phyloP scores from a whole-genome alignment of 208 protist genomes.

The Wallacemonas sp. region DNA sequence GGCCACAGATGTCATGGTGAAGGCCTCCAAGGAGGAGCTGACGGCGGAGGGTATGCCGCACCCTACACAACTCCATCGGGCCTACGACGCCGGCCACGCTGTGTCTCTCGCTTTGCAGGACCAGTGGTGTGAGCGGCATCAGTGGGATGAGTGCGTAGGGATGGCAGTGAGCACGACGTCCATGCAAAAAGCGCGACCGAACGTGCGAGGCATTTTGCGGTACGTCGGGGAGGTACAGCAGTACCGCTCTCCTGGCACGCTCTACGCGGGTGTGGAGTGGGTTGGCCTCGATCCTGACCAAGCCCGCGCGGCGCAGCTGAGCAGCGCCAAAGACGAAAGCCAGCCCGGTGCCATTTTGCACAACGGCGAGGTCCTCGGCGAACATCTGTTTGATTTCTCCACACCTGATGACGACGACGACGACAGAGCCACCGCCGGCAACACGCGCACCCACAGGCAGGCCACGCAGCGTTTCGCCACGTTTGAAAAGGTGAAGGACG shows the following conservation, averaged over 20 bases:
- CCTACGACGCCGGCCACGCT: conserved; percentile 22
- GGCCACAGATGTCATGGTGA: conserved; percentile 28
- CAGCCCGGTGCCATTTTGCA: conserved; percentile 16
- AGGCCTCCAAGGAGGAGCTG: conserved; percentile 32
- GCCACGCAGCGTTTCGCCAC: conserved; percentile 1
- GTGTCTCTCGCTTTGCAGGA: conserved; percentile 25
- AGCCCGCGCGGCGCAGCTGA: background rate
- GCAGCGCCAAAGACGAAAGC: background rate
- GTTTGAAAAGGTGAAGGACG: conserved; percentile 28
- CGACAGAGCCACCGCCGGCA: conserved; percentile 5
- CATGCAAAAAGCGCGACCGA: background rate
- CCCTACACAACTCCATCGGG: conserved; percentile 16
- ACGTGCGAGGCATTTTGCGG: conserved; percentile 34
- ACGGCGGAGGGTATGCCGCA: conserved; percentile 26
- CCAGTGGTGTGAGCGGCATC: conserved; percentile 29
- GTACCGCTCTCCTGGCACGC: conserved; percentile 25
- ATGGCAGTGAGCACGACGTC: conserved; percentile 16
- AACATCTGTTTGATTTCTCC: conserved; percentile 27
- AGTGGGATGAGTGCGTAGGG: conserved; percentile 40
- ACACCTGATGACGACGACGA: conserved; percentile 11
- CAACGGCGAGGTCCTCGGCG: conserved; percentile 55
- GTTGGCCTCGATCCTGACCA: background rate
- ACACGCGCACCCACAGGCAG: background rate
- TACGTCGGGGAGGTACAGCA: conserved; percentile 59
- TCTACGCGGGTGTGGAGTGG: conserved; percentile 67